Conservation (phyloP, 2,329 filamentous ascomycete genomes). For the Ophiostoma triangulosporum region DNA sequence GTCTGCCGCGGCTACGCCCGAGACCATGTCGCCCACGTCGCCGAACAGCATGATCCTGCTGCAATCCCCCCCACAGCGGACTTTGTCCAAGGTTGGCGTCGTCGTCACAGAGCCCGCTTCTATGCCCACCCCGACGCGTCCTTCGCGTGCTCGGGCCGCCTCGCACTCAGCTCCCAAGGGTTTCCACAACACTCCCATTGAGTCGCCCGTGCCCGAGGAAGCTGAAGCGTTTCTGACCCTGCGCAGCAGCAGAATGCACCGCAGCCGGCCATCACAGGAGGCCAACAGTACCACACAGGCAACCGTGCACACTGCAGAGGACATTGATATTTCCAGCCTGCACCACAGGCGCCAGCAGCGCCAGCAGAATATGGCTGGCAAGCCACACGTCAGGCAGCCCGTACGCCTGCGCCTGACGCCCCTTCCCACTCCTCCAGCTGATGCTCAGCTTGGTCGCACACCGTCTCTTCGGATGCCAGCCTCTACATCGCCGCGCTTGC, state of each 20-base stretch:
- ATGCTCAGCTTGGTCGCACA: neutral
- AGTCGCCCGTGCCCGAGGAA: constrained; percentile 8
- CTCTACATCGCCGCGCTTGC: neutral
- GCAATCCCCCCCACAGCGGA: neutral
- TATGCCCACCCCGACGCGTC: neutral
- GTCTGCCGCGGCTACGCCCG: constrained; percentile 11
- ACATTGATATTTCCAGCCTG: neutral
- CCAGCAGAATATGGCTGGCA: constrained; percentile 8
- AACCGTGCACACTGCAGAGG: neutral
- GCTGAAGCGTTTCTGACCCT: constrained; percentile 1
- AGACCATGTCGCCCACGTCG: constrained; percentile 10
- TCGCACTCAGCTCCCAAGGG: constrained; percentile 5
- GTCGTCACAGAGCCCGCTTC: neutral
- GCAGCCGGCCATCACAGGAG: neutral
- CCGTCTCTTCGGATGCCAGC: neutral
- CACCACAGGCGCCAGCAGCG: constrained; percentile 11
- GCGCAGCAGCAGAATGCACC: neutral
- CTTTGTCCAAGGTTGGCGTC: neutral
- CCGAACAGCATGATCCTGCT: constrained; percentile 1
- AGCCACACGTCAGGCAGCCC: constrained; percentile 5
- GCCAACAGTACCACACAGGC: neutral
- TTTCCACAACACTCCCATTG: constrained; percentile 8
- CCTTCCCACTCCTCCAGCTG: constrained; percentile 4
- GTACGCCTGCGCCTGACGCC: constrained; percentile 7
- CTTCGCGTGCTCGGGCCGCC: neutral